A percentile compares a stretch with the other conserved stretches of the same genome.
phyloP scores from a whole-genome alignment of 768 basidiomycete species.

The Kwoniella europaea region DNA sequence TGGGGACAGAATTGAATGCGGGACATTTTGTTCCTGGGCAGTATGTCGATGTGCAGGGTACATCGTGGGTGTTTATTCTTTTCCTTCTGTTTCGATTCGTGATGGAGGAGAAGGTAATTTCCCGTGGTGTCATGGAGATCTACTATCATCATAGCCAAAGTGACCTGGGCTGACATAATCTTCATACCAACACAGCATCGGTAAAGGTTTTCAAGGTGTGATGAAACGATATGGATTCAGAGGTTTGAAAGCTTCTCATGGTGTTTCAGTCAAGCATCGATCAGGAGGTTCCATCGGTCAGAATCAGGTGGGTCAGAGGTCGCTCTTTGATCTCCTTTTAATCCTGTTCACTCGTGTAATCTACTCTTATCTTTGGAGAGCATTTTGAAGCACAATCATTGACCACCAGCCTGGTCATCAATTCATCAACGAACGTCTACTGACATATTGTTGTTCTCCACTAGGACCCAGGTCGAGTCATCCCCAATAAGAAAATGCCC shows the following conservation, averaged over 20 bases:
- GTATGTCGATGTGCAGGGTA: constrained; percentile 86
- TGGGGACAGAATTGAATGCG: constrained; percentile 87
- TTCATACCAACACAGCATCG: constrained; percentile 66
- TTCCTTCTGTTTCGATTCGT: background rate
- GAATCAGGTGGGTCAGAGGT: constrained; percentile 72
- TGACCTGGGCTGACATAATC: too few relatives aligned
- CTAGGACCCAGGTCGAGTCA: constrained; percentile 92
- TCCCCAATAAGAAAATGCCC: constrained; percentile 98
- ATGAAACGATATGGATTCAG: constrained; percentile 97
- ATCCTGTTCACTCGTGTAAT: background rate
- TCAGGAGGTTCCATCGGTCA: constrained; percentile 90
- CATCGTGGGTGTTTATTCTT: constrained; percentile 70
- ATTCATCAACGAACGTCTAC: constrained; percentile 11
- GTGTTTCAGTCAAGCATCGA: constrained; percentile 93
- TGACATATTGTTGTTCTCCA: background rate
- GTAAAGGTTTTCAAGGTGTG: constrained; percentile 93
- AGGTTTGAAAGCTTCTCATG: constrained; percentile 90
- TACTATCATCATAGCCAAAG: too few relatives aligned
- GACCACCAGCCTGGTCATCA: background rate
- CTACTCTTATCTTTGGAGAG: background rate
- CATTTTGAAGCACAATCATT: background rate
- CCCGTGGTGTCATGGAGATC: too few relatives aligned
- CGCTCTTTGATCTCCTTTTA: background rate
- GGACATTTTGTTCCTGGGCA: constrained; percentile 97
- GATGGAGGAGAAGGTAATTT: too few relatives aligned